Conservation (phyloP, 441 rosid genomes). For the Lepidium campestre region DNA sequence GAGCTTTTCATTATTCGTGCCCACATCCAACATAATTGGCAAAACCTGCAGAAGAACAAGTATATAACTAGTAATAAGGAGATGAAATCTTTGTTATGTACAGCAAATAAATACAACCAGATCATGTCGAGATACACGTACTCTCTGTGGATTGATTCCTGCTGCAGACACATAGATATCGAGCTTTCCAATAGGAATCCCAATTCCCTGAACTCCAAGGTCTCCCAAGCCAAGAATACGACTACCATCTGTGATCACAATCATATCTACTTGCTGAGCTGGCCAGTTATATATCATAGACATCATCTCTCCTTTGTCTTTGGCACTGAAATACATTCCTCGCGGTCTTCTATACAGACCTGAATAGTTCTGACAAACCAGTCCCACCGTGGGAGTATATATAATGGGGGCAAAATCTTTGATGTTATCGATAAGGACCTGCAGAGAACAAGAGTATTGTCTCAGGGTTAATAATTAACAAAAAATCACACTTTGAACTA, state of each 20-base stretch:
- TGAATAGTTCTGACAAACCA: conserved; percentile 96
- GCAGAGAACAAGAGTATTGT: conserved; percentile 13
- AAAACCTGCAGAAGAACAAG: conserved; percentile 52
- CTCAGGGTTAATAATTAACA: neutral
- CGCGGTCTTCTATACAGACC: conserved; percentile 96
- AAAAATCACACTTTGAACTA: neutral
- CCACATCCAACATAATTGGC: conserved; percentile 95
- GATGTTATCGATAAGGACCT: conserved; percentile 96
- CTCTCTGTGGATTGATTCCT: conserved; percentile 91
- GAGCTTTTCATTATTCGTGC: conserved; percentile 87
- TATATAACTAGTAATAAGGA: neutral
- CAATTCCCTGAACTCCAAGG: conserved; percentile 98
- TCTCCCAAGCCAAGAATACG: conserved; percentile 98
- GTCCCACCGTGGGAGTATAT: conserved; percentile 95
- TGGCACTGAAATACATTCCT: conserved; percentile 99
- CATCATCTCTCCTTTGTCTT: conserved; percentile 99
- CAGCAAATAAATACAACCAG: neutral
- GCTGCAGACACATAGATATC: conserved; percentile 98
- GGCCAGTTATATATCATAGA: conserved; percentile 99
- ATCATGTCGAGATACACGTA: conserved; percentile 26
- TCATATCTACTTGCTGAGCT: conserved; percentile 90
- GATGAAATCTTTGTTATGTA: neutral
- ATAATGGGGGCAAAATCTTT: conserved; percentile 89
- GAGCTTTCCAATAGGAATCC: conserved; percentile 93
- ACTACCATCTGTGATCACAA: conserved; percentile 94